Percentiles rank a stretch among this genome's conserved stretches.
Evolutionary conservation across 2,329 filamentous ascomycete species (phyloP).

Genomic region (Atkinsonella hypoxylon): DNA sequence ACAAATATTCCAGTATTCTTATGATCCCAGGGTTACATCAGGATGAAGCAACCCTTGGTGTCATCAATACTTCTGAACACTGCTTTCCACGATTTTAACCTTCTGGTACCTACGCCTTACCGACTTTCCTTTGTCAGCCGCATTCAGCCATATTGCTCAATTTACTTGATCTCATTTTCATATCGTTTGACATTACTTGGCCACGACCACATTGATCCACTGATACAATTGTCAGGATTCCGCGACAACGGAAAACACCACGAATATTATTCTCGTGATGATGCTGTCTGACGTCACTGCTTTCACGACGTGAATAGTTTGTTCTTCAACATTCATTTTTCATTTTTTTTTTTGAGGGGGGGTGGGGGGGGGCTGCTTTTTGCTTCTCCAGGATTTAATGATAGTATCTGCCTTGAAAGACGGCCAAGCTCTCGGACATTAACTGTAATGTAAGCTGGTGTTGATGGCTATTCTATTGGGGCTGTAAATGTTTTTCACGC

Average conservation of each 20-base stretch:
- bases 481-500: neutral
- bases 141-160: neutral
- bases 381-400: neutral
- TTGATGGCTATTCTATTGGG: neutral
- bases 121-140: neutral
- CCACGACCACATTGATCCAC: neutral
- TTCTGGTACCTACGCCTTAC: neutral
- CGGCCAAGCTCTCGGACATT: neutral
- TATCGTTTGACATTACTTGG: neutral
- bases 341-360: neutral
- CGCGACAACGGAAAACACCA: neutral
- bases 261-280: neutral
- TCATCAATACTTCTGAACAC: neutral
- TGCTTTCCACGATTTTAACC: neutral
- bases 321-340: neutral
- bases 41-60: neutral
- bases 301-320: neutral
- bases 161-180: neutral
- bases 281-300: neutral
- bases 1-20: conserved; percentile 4
- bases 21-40: conserved; percentile 3
- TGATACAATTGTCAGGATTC: neutral
- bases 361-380: neutral
- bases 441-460: neutral
- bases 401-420: neutral